Conservation (phyloP, 306 rosid genomes). For the Acacia crassicarpa region DNA sequence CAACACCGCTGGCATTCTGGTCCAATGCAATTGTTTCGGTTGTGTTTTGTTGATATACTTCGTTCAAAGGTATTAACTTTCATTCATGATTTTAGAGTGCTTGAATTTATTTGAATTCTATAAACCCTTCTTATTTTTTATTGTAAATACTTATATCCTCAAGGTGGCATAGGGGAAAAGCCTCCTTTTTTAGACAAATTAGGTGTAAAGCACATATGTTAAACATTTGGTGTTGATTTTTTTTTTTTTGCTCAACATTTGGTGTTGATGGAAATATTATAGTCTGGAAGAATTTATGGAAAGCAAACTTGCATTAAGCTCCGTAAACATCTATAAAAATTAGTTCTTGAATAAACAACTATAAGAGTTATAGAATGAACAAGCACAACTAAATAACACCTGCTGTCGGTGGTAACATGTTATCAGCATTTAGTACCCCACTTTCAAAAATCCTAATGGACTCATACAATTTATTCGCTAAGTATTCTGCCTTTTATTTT, state of each 20-base stretch:
- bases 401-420: background rate
- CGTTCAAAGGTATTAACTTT: slow-evolving; percentile 74
- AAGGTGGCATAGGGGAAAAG: background rate
- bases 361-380: background rate
- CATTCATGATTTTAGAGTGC: slow-evolving; percentile 2
- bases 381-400: background rate
- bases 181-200: background rate
- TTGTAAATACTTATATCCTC: background rate
- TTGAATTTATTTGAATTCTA: slow-evolving; percentile 13
- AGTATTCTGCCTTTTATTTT: background rate
- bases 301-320: background rate
- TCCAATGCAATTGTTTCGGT: slow-evolving; percentile 95
- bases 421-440: background rate
- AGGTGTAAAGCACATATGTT: background rate
- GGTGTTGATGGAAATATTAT: background rate
- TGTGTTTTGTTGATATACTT: slow-evolving; percentile 84
- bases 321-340: too few relatives aligned
- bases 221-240: background rate
- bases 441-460: background rate
- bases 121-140: slow-evolving; percentile 2
- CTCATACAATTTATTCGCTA: background rate
- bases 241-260: too few relatives aligned
- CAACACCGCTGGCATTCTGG: slow-evolving; percentile 99
- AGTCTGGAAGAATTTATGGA: background rate
- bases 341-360: background rate